Evolutionary conservation across 306 rosid genomes (phyloP), one percentile per base, ranked within the genome.

Genomic region (Begonia masoniana): DNA sequence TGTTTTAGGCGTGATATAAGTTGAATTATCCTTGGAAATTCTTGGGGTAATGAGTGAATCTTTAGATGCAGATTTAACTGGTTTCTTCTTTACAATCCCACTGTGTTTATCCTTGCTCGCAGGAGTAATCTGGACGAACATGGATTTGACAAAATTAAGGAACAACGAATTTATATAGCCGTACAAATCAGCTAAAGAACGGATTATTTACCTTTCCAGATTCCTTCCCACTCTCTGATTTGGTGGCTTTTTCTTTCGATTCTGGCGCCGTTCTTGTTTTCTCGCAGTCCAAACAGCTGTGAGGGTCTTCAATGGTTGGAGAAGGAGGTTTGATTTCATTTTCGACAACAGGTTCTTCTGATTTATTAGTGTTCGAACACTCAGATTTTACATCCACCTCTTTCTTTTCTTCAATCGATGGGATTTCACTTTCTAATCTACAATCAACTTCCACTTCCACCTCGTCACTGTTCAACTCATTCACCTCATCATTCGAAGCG

Each of bases 21-120:
- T 68, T 63, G 74, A 41, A 41, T 62, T 24, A 45, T 79, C 69
- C 77, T 69, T 84, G 54, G 88, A 66, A 65, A 52, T 74, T 77
- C 68, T 82, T 5, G 78, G 88, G 13, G 75, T 73, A 67, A 64
- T 69, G 53, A 54, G 78, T 19, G 84, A 72, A 55, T 76, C 65
- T 81, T 68, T 83, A 42, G 75, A 50, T 12, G 71, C 68, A 58
- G 76, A 65, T 10, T 65, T 52, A 54, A n/a, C 48, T 4, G 75
- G 55, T 64, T 83, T 83, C 85, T 81, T 91, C 73, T 79, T 83
- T 5, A 68, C 50, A 60, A 62, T 83, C 55, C 76, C 63, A 55
- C 31, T 68, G 61, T 63, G 69, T 55, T 62, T 76, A 47, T 83
- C 92, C 78, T 59, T 81, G 15, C 36, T 72, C 54, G 43, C 47